These are phyloP conservation scores for Ascochyta clinopodiicola DNA, from an alignment of 2,329 filamentous ascomycete species.

Conservation along the genomic window DNA sequence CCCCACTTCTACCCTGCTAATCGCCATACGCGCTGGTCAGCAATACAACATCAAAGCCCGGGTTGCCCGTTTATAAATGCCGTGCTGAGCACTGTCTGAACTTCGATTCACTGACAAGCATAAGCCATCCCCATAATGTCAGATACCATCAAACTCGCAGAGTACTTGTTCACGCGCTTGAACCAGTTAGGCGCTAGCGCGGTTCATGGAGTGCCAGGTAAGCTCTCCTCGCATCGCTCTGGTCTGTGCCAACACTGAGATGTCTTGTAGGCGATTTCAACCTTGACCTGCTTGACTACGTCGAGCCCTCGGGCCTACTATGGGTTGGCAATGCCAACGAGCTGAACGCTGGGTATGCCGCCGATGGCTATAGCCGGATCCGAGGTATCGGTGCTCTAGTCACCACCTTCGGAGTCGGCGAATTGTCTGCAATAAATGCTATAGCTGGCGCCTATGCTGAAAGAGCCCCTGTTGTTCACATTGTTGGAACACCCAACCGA, in stretches of 20 bases:
- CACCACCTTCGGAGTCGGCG: constrained; percentile 77
- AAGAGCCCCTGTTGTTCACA: constrained; percentile 70
- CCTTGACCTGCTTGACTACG: constrained; percentile 43
- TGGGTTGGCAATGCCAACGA: constrained; percentile 62
- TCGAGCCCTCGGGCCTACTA: constrained; percentile 44
- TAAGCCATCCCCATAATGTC: not conserved
- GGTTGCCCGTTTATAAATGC: too few relatives aligned
- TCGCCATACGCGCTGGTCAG: not conserved
- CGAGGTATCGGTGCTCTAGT: constrained; percentile 69
- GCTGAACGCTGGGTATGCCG: constrained; percentile 61
- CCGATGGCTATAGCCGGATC: constrained; percentile 62
- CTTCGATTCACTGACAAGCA: not conserved
- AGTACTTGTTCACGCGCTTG: constrained; percentile 35
- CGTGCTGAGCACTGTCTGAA: too few relatives aligned
- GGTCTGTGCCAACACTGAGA: not conserved
- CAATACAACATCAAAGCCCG: not conserved
- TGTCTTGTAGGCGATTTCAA: constrained; percentile 35
- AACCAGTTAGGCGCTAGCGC: constrained; percentile 48
- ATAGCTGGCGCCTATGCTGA: constrained; percentile 78
- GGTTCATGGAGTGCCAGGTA: constrained; percentile 51
- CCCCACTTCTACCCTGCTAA: too few relatives aligned
- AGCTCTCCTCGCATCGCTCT: not conserved
- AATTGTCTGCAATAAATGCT: constrained; percentile 73
- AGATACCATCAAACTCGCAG: constrained; percentile 30
- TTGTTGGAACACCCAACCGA: constrained; percentile 61